A percentile compares a stretch with the other conserved stretches of the same genome.
These are phyloP conservation scores for Kodamaea arcana DNA, from an alignment of 1,139 yeast genomes.

Conservation along the genomic window DNA sequence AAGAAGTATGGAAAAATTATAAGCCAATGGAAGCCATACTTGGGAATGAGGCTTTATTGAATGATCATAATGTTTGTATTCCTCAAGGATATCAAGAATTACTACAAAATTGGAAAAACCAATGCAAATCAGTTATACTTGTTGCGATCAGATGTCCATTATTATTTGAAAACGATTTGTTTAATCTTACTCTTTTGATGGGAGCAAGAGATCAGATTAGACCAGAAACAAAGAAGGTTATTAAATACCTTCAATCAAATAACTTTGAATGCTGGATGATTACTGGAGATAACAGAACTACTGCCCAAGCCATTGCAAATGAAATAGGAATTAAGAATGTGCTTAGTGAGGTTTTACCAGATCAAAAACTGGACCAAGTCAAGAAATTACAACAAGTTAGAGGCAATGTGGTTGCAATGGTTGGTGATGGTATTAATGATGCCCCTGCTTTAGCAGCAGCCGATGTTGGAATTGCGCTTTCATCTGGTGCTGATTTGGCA, in stretches of 20 bases:
- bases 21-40: slow-evolving; percentile 43
- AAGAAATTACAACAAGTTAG: slow-evolving; percentile 45
- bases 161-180: slow-evolving; percentile 24
- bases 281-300: slow-evolving; percentile 62
- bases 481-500: slow-evolving; percentile 58
- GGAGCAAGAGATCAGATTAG: slow-evolving; percentile 67
- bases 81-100: slow-evolving; percentile 20
- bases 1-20: slow-evolving; percentile 25
- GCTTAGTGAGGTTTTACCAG: slow-evolving; percentile 72
- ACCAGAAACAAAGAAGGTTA: slow-evolving; percentile 54
- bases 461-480: slow-evolving; percentile 56
- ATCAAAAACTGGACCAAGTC: slow-evolving; percentile 62
- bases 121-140: slow-evolving; percentile 61
- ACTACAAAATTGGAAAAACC: slow-evolving; percentile 52
- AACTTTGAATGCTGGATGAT: slow-evolving; percentile 68
- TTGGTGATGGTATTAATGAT: slow-evolving; percentile 63
- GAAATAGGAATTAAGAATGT: slow-evolving; percentile 63
- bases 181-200: slow-evolving; percentile 42
- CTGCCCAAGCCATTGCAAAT: slow-evolving; percentile 65
- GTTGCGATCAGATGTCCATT: slow-evolving; percentile 40
- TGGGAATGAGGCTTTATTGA: slow-evolving; percentile 61
- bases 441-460: slow-evolving; percentile 61
- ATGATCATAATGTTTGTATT: slow-evolving; percentile 36
- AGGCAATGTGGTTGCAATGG: slow-evolving; percentile 48
- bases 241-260: slow-evolving; percentile 38